Percentiles rank a stretch among this genome's conserved stretches.
Evolutionary conservation across 176 grass and related monocot species (phyloP).

Genomic region (Melocanna baccifera): DNA sequence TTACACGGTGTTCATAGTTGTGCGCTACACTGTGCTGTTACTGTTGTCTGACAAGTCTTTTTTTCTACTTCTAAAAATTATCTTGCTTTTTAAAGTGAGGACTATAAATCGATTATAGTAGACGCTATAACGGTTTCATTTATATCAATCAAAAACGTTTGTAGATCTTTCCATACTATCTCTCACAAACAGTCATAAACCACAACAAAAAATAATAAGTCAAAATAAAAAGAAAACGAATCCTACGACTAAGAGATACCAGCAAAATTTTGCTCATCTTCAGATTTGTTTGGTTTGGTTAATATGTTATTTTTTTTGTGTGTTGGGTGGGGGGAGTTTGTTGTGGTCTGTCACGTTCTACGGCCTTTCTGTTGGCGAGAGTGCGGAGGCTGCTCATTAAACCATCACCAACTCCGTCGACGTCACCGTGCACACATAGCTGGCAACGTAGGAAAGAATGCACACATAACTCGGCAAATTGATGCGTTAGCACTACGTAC

Average conservation of each 20-base stretch:
- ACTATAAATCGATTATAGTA: no score
- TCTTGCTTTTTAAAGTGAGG: no score
- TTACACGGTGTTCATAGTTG: background rate
- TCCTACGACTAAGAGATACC: no score
- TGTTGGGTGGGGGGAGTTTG: background rate
- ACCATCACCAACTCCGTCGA: slow-evolving; percentile 9
- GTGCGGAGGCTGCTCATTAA: background rate
- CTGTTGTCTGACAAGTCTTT: background rate
- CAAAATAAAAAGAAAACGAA: accelerated
- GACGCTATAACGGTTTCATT: no score
- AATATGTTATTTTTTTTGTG: background rate
- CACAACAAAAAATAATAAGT: accelerated
- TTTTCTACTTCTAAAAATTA: no score
- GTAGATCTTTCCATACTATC: no score
- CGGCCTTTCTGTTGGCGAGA: background rate
- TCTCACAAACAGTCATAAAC: no score
- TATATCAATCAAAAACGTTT: no score
- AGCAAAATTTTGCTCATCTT: background rate
- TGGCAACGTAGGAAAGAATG: background rate
- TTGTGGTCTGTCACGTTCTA: background rate
- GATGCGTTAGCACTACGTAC: background rate
- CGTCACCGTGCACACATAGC: background rate
- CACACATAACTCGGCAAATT: slow-evolving; percentile 16
- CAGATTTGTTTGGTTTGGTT: background rate
- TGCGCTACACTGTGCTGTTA: background rate